Evolutionary conservation across 176 grass and related monocot species (phyloP).

Genomic region (Rhynchospora tenuis): DNA sequence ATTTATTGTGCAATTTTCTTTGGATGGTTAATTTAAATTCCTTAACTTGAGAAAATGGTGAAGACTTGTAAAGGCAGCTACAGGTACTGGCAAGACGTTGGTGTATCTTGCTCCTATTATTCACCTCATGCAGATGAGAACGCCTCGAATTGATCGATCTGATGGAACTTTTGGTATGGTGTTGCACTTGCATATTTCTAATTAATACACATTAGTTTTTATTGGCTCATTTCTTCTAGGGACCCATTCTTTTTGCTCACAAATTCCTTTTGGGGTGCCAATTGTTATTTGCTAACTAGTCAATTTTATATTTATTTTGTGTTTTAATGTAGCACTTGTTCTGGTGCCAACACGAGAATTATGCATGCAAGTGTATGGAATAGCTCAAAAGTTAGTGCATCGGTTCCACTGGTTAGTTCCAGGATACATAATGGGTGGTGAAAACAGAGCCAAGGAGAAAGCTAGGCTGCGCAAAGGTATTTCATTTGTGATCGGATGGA

Average conservation of each 20-base stretch:
- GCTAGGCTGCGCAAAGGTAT: slow-evolving; percentile 91
- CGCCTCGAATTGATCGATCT: slow-evolving; percentile 67
- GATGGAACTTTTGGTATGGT: slow-evolving; percentile 81
- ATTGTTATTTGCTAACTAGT: not conserved
- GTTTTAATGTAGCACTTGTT: slow-evolving; percentile 60
- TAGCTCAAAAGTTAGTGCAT: slow-evolving; percentile 77
- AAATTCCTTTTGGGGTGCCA: not conserved
- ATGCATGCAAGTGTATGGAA: slow-evolving; percentile 86
- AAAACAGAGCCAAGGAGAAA: slow-evolving; percentile 90
- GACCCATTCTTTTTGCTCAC: no score
- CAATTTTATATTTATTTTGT: not conserved
- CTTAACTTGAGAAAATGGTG: slow-evolving; percentile 16
- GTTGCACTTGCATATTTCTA: not conserved
- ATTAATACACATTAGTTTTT: not conserved
- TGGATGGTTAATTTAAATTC: not conserved
- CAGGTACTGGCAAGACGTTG: slow-evolving; percentile 89
- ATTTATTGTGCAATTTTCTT: not conserved
- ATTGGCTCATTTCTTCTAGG: not conserved
- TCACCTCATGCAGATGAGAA: slow-evolving; percentile 80
- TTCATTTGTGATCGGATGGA: not conserved
- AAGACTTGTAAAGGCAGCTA: slow-evolving; percentile 95
- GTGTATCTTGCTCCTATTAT: slow-evolving; percentile 78
- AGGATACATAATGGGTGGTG: slow-evolving; percentile 87
- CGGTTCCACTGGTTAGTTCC: slow-evolving; percentile 95
- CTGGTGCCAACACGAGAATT: slow-evolving; percentile 93